These are phyloP conservation scores for Xylaria palmicola DNA, from an alignment of 495 filamentous ascomycete genomes.

Conservation along the genomic window DNA sequence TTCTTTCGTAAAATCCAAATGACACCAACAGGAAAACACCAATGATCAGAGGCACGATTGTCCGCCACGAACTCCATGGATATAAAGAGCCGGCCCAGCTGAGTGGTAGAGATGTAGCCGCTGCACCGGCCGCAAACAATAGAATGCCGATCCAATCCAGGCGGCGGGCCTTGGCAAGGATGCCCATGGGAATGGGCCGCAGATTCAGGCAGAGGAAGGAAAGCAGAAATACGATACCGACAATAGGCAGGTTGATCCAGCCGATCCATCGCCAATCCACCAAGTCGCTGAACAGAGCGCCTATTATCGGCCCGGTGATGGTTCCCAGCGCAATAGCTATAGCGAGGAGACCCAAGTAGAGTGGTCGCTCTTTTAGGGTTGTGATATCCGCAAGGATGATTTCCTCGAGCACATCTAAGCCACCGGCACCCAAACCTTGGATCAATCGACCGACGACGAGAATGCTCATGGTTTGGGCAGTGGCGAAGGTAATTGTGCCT, in stretches of 20 bases:
- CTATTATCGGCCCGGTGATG: slow-evolving; percentile 37
- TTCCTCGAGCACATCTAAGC: slow-evolving; percentile 69
- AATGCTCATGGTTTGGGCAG: slow-evolving; percentile 64
- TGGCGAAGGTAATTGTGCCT: slow-evolving; percentile 65
- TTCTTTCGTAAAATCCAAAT: slow-evolving; percentile 38
- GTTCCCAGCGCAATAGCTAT: slow-evolving; percentile 36
- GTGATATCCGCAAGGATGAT: slow-evolving; percentile 67
- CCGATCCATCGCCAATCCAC: slow-evolving; percentile 44
- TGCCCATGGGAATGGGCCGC: slow-evolving; percentile 20
- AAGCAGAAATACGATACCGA: slow-evolving; percentile 23
- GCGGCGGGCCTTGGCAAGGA: slow-evolving; percentile 24
- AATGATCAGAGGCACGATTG: slow-evolving; percentile 37
- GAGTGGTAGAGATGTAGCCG: slow-evolving; percentile 38
- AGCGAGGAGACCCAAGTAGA: slow-evolving; percentile 38
- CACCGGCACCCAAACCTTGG: slow-evolving; percentile 76
- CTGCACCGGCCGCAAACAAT: slow-evolving; percentile 27
- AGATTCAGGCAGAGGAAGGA: slow-evolving; percentile 37
- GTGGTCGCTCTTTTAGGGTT: slow-evolving; percentile 35
- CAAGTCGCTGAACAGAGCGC: slow-evolving; percentile 35
- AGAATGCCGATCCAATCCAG: slow-evolving; percentile 52
- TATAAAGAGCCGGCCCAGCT: slow-evolving; percentile 44
- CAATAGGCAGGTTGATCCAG: slow-evolving; percentile 42
- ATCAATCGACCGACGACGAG: slow-evolving; percentile 70
- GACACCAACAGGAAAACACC: slow-evolving; percentile 34
- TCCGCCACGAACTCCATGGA: slow-evolving; percentile 41